Base-by-base conservation (phyloP, 73 alveolate genomes). In the Tetrahymena borealis region DNA sequence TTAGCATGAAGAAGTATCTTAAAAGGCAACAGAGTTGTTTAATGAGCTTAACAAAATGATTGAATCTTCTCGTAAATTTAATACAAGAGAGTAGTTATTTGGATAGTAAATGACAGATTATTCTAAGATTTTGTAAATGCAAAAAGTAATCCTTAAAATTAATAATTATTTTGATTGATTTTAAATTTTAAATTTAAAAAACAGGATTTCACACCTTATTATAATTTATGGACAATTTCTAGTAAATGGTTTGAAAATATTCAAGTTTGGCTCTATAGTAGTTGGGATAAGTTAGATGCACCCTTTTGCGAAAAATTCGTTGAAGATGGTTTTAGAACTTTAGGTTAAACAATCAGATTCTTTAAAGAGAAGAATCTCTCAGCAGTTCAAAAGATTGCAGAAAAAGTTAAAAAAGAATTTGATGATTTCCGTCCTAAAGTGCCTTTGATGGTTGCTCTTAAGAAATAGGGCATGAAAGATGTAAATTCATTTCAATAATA, bases 401-500 rank as follows among this genome's bases (percentile, higher is more conserved):
- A 95, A 41, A 94, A 96, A 78, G 96, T 97, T 96, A 97, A 97
- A 96, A 96, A 93, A 39, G 96, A 96, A 90, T 97, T 98, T 35
- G 99, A 98, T 95, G 99, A 96, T 33, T 98, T 98, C 94, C 96
- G 96, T 91, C 99, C 99, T 60, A 96, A 96, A 79, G 99, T 98
- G 35, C 99, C 98, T 41, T 93, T 98, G 40, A 99, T 99, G 90
- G 99, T 98, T 1, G 99, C 99, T 31, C 94, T 98, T 40, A 97
- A 99, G 78, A 98, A 98, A 92, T 96, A 96, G 32, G 99, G 99
- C 35, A 97, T 98, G 99, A 96, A 97, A 91, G 99, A 98, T 60
- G 85, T 60, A 60, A 60, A 18, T 60, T 60, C 28, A n/a, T 15
- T 60, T 18, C n/a, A n/a, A n/a, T n/a, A n/a, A n/a, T n/a, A n/a